A percentile compares a stretch with the other conserved stretches of the same genome.
These are phyloP conservation scores for Selenicereus undatus DNA, from an alignment of 148 eudicot species.

Conservation along the genomic window DNA sequence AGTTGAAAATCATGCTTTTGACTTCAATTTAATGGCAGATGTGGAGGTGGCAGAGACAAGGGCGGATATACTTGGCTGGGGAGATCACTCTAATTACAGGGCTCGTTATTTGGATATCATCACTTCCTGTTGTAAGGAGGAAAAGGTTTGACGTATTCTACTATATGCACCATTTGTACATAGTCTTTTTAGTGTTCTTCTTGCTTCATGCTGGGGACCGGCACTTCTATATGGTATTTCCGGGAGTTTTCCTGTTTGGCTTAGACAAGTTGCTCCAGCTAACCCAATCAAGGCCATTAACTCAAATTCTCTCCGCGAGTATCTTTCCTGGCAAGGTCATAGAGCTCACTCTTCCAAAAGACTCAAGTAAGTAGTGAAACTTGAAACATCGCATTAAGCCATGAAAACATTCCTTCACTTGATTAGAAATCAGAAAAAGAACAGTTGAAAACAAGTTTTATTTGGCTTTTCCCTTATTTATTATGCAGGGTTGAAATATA, in stretches of 20 bases:
- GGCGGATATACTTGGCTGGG: slow-evolving; percentile 78
- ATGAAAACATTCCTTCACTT: not conserved
- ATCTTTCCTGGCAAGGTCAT: slow-evolving; percentile 67
- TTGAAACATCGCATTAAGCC: not conserved
- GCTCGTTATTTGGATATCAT: slow-evolving; percentile 66
- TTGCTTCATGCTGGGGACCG: slow-evolving; percentile 82
- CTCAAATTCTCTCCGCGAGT: slow-evolving; percentile 59
- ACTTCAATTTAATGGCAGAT: slow-evolving; percentile 42
- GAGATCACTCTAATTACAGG: slow-evolving; percentile 59
- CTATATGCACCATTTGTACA: slow-evolving; percentile 75
- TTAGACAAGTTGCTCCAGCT: slow-evolving; percentile 64
- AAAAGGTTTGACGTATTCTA: slow-evolving; percentile 63
- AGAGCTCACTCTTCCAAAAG: slow-evolving; percentile 69
- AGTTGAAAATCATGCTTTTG: not conserved
- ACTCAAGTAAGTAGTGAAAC: slow-evolving; percentile 46
- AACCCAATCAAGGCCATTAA: slow-evolving; percentile 55
- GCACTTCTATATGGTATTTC: slow-evolving; percentile 69
- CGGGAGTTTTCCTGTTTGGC: slow-evolving; percentile 70
- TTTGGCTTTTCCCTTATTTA: not conserved
- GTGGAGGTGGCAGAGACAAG: slow-evolving; percentile 83
- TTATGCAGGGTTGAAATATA: slow-evolving; percentile 56
- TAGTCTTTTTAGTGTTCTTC: slow-evolving; percentile 59
- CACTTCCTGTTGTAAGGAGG: slow-evolving; percentile 79
- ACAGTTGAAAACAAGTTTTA: not conserved
- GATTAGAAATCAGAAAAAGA: not conserved